These are phyloP conservation scores for Fusarium circinatum DNA, from an alignment of 2,329 filamentous ascomycete genomes.

Conservation along the genomic window DNA sequence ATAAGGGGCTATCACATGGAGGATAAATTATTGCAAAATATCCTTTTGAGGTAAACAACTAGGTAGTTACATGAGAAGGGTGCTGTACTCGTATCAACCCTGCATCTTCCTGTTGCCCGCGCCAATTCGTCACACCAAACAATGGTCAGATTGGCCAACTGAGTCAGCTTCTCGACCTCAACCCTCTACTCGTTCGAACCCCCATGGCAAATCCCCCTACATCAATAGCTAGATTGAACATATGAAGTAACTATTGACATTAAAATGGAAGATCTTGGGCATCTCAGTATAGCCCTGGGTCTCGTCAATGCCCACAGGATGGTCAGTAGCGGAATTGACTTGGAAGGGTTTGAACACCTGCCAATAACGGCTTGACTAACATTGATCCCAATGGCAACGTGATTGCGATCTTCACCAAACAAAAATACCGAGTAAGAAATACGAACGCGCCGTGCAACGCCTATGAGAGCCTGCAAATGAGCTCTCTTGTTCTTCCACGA, in stretches of 20 bases:
- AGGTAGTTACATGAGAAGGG: too few species aligned
- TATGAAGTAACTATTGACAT: rapidly evolving
- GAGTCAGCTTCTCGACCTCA: neutral
- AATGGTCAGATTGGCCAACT: neutral
- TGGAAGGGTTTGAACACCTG: neutral
- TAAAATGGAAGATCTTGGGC: neutral
- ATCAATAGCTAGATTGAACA: neutral
- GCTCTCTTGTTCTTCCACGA: neutral
- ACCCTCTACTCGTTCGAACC: rapidly evolving
- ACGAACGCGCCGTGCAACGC: rapidly evolving
- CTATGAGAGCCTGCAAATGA: rapidly evolving
- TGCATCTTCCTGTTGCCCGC: too few species aligned
- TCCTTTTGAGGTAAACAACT: neutral
- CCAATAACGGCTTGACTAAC: neutral
- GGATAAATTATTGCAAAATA: neutral
- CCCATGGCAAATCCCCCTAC: neutral
- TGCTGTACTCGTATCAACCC: too few species aligned
- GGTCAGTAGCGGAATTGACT: neutral
- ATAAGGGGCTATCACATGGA: neutral
- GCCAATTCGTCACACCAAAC: too few species aligned
- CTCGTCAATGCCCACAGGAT: too few species aligned
- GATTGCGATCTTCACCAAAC: rapidly evolving
- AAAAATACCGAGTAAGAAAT: neutral
- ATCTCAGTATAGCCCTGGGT: rapidly evolving
- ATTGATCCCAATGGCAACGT: rapidly evolving